Conservation (phyloP, 1,284 basidiomycete genomes). For the Ustilago curta region DNA sequence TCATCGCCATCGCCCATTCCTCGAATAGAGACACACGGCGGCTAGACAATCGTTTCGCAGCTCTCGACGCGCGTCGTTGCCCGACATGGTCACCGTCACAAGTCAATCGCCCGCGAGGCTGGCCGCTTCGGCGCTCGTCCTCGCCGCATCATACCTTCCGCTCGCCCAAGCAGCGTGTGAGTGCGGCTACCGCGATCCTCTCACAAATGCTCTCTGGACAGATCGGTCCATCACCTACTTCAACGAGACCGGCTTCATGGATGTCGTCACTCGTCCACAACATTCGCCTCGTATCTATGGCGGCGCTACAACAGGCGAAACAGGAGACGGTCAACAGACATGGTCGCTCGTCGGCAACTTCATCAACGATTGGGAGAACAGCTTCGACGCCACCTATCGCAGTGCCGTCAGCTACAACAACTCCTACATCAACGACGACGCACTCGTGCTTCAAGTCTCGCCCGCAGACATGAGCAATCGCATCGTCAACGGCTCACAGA, state of each 20-base stretch:
- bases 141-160: conserved; percentile 19
- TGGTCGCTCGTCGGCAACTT: conserved; percentile 57
- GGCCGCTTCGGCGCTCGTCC: conserved; percentile 23
- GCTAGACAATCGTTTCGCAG: background rate
- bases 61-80: background rate
- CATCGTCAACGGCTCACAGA: conserved; percentile 57
- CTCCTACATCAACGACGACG: conserved; percentile 46
- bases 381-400: conserved; percentile 54
- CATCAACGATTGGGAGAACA: conserved; percentile 57
- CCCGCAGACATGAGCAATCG: conserved; percentile 41
- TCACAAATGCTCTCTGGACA: conserved; percentile 59
- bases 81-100: conserved; percentile 15
- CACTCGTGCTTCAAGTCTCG: conserved; percentile 51
- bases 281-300: conserved; percentile 52
- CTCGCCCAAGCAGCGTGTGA: conserved; percentile 45
- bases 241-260: conserved; percentile 53
- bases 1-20: background rate
- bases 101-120: conserved; percentile 23
- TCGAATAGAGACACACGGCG: background rate
- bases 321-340: conserved; percentile 46
- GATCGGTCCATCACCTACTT: conserved; percentile 63
- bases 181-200: conserved; percentile 60
- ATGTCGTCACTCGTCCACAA: conserved; percentile 48
- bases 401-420: conserved; percentile 57
- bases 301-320: conserved; percentile 37